Evolutionary conservation across 208 protist species (phyloP).

Genomic region (Crithidia expoeki): DNA sequence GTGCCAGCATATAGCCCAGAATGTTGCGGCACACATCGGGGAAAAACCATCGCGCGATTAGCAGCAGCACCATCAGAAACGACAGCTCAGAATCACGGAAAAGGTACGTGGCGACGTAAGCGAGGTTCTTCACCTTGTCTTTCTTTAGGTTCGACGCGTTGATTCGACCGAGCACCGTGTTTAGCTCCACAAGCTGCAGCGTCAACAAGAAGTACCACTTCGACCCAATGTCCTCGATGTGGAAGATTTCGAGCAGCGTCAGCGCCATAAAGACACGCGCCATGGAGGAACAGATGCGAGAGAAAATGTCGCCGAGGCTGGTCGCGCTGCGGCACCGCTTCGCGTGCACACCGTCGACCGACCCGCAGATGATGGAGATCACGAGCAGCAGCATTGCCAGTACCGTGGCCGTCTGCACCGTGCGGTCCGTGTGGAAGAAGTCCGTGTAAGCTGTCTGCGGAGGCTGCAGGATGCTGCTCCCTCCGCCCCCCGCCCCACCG

Average conservation of each 20-base stretch:
- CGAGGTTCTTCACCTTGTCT: slow-evolving; percentile 78
- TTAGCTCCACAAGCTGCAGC: slow-evolving; percentile 84
- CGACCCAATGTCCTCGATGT: slow-evolving; percentile 55
- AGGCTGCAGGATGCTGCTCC: slow-evolving; percentile 4
- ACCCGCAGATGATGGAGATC: slow-evolving; percentile 67
- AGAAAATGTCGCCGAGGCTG: slow-evolving; percentile 90
- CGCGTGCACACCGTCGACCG: slow-evolving; percentile 86
- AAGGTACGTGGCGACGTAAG: slow-evolving; percentile 78
- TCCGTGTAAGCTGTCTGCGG: slow-evolving; percentile 34
- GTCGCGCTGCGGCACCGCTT: slow-evolving; percentile 75
- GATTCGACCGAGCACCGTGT: slow-evolving; percentile 84
- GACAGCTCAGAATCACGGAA: slow-evolving; percentile 83
- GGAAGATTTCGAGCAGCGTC: slow-evolving; percentile 76
- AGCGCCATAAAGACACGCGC: slow-evolving; percentile 84
- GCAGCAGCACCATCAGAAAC: slow-evolving; percentile 68
- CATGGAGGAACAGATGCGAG: slow-evolving; percentile 76
- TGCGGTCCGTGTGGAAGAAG: slow-evolving; percentile 55
- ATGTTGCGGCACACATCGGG: slow-evolving; percentile 30
- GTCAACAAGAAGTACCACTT: slow-evolving; percentile 83
- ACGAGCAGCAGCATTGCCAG: slow-evolving; percentile 68
- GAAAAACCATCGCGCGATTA: slow-evolving; percentile 62
- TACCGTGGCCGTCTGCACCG: slow-evolving; percentile 64
- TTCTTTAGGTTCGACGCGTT: slow-evolving; percentile 81
- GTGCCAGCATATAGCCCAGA: slow-evolving; percentile 16
- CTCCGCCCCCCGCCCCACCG: background rate